Evolutionary conservation across 1,139 yeast species (phyloP).

Genomic region (Pichia sp.): DNA sequence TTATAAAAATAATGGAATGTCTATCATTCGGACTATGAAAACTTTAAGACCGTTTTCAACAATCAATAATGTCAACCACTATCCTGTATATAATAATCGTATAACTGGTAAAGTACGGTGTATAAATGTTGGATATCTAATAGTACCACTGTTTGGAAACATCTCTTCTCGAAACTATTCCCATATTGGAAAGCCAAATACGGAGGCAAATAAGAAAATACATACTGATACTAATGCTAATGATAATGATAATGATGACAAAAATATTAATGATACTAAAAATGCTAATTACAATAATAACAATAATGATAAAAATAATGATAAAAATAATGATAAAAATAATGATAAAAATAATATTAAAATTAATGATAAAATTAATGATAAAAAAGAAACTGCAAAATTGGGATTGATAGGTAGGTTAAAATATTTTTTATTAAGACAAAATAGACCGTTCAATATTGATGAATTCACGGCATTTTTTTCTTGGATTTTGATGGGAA

Average conservation of each 20-base stretch:
- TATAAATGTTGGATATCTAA: not conserved
- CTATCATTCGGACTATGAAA: not conserved
- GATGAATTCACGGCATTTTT: slow-evolving; percentile 87
- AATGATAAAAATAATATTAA: not conserved
- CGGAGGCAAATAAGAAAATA: not conserved
- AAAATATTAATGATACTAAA: not conserved
- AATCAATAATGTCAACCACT: not conserved
- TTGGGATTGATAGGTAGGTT: slow-evolving; percentile 31
- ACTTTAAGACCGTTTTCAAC: not conserved
- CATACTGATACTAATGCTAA: not conserved
- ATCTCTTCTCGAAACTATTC: not conserved
- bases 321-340: not conserved
- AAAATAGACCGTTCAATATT: slow-evolving; percentile 68
- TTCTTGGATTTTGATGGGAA: slow-evolving; percentile 88
- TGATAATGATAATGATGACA: not conserved
- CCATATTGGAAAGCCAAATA: not conserved
- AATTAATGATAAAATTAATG: not conserved
- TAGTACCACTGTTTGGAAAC: too few species aligned
- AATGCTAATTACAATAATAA: not conserved
- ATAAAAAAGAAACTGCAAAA: not conserved
- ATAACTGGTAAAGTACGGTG: not conserved
- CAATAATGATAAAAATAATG: not conserved
- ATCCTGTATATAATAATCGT: not conserved
- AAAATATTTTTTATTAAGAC: slow-evolving; percentile 63
- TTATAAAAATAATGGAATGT: not conserved